Evolutionary conservation across 495 filamentous ascomycete species (phyloP).

Genomic region (Pyrenula aspistea): DNA sequence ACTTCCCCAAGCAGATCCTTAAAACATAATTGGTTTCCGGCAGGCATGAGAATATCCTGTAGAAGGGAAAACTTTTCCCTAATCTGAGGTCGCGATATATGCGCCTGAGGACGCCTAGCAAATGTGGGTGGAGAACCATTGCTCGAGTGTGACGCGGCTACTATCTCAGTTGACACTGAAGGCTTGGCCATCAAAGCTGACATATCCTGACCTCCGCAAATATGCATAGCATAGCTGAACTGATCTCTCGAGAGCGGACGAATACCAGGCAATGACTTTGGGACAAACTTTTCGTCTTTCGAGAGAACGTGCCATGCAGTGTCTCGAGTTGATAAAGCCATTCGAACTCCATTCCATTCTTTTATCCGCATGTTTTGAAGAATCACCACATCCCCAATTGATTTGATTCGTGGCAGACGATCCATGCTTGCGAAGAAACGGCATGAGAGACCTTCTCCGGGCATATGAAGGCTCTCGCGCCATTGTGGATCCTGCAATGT

Average conservation of each 20-base stretch:
- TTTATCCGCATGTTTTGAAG: constrained; percentile 30
- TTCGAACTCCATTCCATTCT: constrained; percentile 10
- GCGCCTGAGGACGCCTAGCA: background rate
- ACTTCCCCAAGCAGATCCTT: constrained; percentile 70
- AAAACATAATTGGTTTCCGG: constrained; percentile 19
- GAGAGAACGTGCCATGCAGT: constrained; percentile 14
- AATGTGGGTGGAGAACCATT: background rate
- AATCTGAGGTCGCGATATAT: constrained; percentile 1
- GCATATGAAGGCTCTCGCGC: constrained; percentile 12
- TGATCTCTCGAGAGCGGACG: background rate
- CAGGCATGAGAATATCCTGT: constrained; percentile 42
- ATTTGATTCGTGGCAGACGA: constrained; percentile 24
- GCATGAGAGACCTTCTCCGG: constrained; percentile 31
- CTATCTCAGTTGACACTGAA: constrained; percentile 1
- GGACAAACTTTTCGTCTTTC: constrained; percentile 12
- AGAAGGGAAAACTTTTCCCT: constrained; percentile 49
- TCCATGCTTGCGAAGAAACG: constrained; percentile 33
- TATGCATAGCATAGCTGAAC: background rate
- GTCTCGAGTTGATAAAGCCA: constrained; percentile 11
- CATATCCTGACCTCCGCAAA: background rate
- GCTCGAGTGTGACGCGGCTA: constrained; percentile 1
- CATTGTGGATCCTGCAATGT: constrained; percentile 32
- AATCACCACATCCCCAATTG: constrained; percentile 33
- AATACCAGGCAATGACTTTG: background rate
- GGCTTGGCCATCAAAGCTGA: background rate